Base-by-base conservation (phyloP, 768 basidiomycete genomes). In the Tylopilus intermedius region DNA sequence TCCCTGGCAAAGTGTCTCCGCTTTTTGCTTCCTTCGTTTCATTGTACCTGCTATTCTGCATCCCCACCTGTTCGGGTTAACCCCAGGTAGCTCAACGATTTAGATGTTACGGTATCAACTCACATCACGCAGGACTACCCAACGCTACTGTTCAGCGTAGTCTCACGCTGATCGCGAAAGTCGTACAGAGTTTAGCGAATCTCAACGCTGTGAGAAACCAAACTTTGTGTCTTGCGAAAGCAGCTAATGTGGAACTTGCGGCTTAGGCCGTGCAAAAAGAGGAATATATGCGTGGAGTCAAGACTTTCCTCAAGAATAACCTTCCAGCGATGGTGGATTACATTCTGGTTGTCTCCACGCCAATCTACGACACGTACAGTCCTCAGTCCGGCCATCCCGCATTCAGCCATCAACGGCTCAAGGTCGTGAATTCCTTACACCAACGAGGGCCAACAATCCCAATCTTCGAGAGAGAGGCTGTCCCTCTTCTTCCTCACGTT, bases 1-100 rank as follows among this genome's bases (percentile, higher is more conserved):
- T 30, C 87, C 82, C 32, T 83, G 81, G 78, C 90, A 92, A 65
- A 84, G 86, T 60, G 88, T 94, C 40, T 90, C 88, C 33, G 91
- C 92, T 1, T 94, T 94, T 65, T 83, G 88, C 65, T 94, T 94
- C 70, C 77, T 94, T 40, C 81, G 92, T 39, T 92, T 94, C 67
- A 86, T 94, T 55, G 88, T 90, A 24, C 93, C 92, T 32, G 92
- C 88, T 22, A 88, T 94, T 52, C 76, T 94, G n/a, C 81, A 90
- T 65, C 92, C 92, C 2, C 88, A 92, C 67, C 70, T 91, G 5
- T 94, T 90, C 63, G 84, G 88, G 24, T 73, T 94, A 47, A 83
- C 76, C 58, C 81, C 82, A 65, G 90, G 90, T 88, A 66, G 30
- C 72, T 54, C 45, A 8, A 54, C 45, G 22, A 30, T 30, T 21